phyloP scores from a whole-genome alignment of 2,329 filamentous ascomycete genomes.

The Coniochaeta sp. region DNA sequence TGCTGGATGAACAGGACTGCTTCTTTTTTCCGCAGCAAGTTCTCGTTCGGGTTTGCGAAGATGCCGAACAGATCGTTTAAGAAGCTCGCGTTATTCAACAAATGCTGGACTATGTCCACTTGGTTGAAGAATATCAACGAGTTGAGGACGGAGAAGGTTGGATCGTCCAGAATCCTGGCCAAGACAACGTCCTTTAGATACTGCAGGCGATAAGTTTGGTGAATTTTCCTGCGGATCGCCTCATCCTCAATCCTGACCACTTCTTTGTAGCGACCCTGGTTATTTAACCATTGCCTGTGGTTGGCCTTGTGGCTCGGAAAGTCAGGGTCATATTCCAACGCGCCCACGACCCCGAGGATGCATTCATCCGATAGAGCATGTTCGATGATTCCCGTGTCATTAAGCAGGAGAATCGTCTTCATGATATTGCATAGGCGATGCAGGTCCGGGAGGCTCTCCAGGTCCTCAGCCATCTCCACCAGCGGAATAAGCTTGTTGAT shows the following conservation, averaged over 20 bases:
- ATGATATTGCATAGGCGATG: conserved; percentile 95
- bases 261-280: conserved; percentile 88
- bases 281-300: conserved; percentile 85
- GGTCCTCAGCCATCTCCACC: conserved; percentile 82
- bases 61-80: conserved; percentile 82
- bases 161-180: conserved; percentile 91
- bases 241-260: conserved; percentile 87
- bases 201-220: conserved; percentile 90
- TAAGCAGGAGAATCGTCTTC: conserved; percentile 91
- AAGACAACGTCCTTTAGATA: conserved; percentile 98
- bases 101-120: conserved; percentile 91
- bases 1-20: conserved; percentile 95
- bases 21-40: conserved; percentile 76
- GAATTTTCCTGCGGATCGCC: conserved; percentile 79
- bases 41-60: conserved; percentile 59
- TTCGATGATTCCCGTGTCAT: conserved; percentile 92
- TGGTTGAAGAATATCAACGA: conserved; percentile 99
- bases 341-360: conserved; percentile 86
- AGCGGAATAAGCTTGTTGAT: conserved; percentile 80
- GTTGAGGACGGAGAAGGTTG: conserved; percentile 95
- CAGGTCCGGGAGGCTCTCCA: conserved; percentile 79
- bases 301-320: conserved; percentile 97
- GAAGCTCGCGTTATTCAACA: conserved; percentile 75
- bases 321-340: conserved; percentile 95
- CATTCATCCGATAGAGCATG: conserved; percentile 85